Percentiles rank a stretch among this genome's conserved stretches.
Evolutionary conservation across 2,329 filamentous ascomycete species (phyloP).

Genomic region (Corniculantispora saksenae): DNA sequence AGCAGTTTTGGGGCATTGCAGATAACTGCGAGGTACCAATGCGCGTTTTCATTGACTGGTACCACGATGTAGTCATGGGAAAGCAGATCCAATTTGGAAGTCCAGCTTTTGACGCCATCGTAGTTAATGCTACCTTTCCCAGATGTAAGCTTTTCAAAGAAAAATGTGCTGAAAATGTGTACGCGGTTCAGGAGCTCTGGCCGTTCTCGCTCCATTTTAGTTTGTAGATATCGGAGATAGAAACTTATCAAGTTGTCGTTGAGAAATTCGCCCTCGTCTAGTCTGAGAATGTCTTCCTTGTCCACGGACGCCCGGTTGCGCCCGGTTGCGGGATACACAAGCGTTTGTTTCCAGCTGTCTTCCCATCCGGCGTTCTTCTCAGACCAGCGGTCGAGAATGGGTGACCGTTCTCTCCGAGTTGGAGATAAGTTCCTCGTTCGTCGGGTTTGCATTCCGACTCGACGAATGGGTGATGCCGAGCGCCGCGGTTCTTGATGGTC

Average conservation of each 20-base stretch:
- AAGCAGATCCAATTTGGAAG: slow-evolving; percentile 80
- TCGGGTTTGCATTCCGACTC: slow-evolving; percentile 25
- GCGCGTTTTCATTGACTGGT: slow-evolving; percentile 81
- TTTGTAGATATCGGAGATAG: slow-evolving; percentile 75
- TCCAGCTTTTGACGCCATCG: slow-evolving; percentile 84
- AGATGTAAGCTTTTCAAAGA: slow-evolving; percentile 74
- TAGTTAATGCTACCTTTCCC: slow-evolving; percentile 71
- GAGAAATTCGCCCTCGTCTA: slow-evolving; percentile 82
- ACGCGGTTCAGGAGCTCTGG: slow-evolving; percentile 63
- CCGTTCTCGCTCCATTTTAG: slow-evolving; percentile 54
- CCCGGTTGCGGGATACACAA: slow-evolving; percentile 61
- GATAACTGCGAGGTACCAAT: slow-evolving; percentile 96
- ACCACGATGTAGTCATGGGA: slow-evolving; percentile 86
- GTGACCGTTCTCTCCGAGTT: slow-evolving; percentile 16
- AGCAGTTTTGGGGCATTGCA: slow-evolving; percentile 72
- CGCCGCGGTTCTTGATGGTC: background rate
- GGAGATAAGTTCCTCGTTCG: slow-evolving; percentile 29
- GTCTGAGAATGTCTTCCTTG: slow-evolving; percentile 69
- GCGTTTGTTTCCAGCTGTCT: slow-evolving; percentile 54
- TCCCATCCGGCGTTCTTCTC: slow-evolving; percentile 52
- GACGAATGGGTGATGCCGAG: slow-evolving; percentile 6
- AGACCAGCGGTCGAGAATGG: slow-evolving; percentile 48
- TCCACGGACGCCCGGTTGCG: slow-evolving; percentile 67
- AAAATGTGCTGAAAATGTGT: slow-evolving; percentile 91
- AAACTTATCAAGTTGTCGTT: slow-evolving; percentile 94